These are phyloP conservation scores for Cyathus striatus DNA, from an alignment of 768 basidiomycete genomes.

Conservation along the genomic window DNA sequence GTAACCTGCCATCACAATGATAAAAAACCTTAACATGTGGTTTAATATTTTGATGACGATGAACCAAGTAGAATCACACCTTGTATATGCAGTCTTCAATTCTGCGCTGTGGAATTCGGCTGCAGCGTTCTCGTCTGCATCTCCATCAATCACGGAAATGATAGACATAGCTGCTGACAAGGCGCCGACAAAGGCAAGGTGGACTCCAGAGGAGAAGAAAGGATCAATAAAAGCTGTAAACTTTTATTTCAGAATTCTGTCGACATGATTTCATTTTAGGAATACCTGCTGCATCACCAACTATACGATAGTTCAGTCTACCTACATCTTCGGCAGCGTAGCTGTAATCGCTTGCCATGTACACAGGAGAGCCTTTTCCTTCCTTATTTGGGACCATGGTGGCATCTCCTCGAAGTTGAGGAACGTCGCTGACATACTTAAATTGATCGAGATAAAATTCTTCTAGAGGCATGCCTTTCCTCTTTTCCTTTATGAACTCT, in stretches of 20 bases:
- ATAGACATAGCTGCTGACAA: slow-evolving; percentile 33
- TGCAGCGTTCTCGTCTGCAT: slow-evolving; percentile 22
- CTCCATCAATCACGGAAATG: slow-evolving; percentile 22
- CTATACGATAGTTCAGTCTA: not conserved
- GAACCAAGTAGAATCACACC: slow-evolving; percentile 10
- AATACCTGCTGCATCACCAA: not conserved
- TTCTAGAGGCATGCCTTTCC: slow-evolving; percentile 1
- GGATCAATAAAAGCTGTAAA: slow-evolving; percentile 40
- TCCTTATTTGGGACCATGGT: not conserved
- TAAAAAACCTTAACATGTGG: slow-evolving; percentile 27
- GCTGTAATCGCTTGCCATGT: not conserved
- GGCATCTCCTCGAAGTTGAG: not conserved
- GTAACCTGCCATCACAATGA: slow-evolving; percentile 44
- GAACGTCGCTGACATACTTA: not conserved
- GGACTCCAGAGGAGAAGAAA: slow-evolving; percentile 52
- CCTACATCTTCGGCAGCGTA: not conserved
- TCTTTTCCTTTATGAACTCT: slow-evolving; percentile 1
- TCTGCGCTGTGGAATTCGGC: slow-evolving; percentile 23
- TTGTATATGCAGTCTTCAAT: slow-evolving; percentile 27
- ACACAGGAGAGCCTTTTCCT: not conserved
- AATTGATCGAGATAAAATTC: slow-evolving; percentile 2
- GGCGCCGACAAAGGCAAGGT: slow-evolving; percentile 31
- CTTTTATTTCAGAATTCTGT: too few species aligned
- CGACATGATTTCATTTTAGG: too few species aligned
- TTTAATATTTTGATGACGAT: not conserved